Percentiles rank a stretch among this genome's conserved stretches.
Evolutionary conservation across 2,329 filamentous ascomycete species (phyloP).

Genomic region (Lecanicillium sp.): DNA sequence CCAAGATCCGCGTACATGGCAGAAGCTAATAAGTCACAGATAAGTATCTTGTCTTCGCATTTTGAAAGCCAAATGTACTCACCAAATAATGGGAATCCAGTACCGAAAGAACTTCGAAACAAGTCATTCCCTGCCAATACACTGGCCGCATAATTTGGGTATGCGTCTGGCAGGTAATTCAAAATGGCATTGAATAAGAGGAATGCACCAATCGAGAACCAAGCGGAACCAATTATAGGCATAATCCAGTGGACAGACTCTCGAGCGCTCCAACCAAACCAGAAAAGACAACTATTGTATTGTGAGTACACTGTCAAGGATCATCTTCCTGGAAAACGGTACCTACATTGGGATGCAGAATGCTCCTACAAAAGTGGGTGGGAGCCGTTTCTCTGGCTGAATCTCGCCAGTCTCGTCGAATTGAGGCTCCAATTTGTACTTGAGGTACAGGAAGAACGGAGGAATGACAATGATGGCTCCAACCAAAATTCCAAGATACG

Average conservation of each 20-base stretch:
- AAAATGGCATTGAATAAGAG: neutral
- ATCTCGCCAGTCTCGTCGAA: too few relatives aligned
- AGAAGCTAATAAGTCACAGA: too few relatives aligned
- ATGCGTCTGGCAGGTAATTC: neutral
- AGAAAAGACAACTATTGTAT: conserved; percentile 38
- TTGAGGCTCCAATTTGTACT: too few relatives aligned
- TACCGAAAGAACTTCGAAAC: neutral
- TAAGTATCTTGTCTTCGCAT: too few relatives aligned
- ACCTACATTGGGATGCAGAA: conserved; percentile 49
- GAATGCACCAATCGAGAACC: neutral
- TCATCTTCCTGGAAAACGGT: too few relatives aligned
- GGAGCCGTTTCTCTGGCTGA: conserved; percentile 23
- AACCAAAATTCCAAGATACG: too few relatives aligned
- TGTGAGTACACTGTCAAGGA: too few relatives aligned
- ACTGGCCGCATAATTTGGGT: conserved; percentile 1
- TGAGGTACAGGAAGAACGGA: too few relatives aligned
- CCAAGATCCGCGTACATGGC: too few relatives aligned
- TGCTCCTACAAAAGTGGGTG: neutral
- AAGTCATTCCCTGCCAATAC: conserved; percentile 3
- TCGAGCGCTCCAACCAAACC: conserved; percentile 29
- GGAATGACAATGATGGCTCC: too few relatives aligned
- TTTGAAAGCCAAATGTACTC: too few relatives aligned
- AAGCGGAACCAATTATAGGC: conserved; percentile 40
- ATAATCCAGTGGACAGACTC: conserved; percentile 49
- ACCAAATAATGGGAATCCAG: neutral